phyloP scores from a whole-genome alignment of 192 early-diverging fungal genomes.

The Coemansia asiatica region DNA sequence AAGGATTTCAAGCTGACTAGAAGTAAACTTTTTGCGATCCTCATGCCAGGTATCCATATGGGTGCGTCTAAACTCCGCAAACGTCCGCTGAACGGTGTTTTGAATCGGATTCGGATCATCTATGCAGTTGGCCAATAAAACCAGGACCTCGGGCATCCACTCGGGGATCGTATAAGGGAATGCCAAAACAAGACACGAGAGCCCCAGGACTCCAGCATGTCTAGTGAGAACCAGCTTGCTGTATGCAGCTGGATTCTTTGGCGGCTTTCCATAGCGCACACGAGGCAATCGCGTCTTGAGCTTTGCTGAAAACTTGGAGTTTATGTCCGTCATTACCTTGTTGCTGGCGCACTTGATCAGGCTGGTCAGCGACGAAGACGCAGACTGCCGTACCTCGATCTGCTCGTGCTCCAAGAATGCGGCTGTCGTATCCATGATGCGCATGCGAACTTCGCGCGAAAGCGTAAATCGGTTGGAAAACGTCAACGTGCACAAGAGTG shows the following conservation, averaged over 20 bases:
- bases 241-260: slow-evolving; percentile 28
- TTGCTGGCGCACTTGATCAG: slow-evolving; percentile 48
- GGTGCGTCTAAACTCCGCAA: slow-evolving; percentile 92
- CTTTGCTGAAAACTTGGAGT: slow-evolving; percentile 38
- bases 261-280: slow-evolving; percentile 23
- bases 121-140: slow-evolving; percentile 71
- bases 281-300: slow-evolving; percentile 34
- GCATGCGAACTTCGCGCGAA: slow-evolving; percentile 55
- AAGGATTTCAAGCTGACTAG: slow-evolving; percentile 74
- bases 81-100: slow-evolving; percentile 80
- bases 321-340: slow-evolving; percentile 39
- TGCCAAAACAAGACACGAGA: slow-evolving; percentile 83
- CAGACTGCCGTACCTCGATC: slow-evolving; percentile 69
- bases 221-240: slow-evolving; percentile 59
- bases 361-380: slow-evolving; percentile 36
- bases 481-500: slow-evolving; percentile 81
- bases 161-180: slow-evolving; percentile 93
- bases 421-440: slow-evolving; percentile 70
- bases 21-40: slow-evolving; percentile 73
- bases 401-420: slow-evolving; percentile 78
- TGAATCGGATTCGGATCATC: slow-evolving; percentile 84
- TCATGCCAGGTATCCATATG: slow-evolving; percentile 96
- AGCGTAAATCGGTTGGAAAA: slow-evolving; percentile 82
- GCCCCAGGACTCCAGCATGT: slow-evolving; percentile 88
- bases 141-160: slow-evolving; percentile 88